A percentile compares a stretch with the other conserved stretches of the same genome.
Evolutionary conservation across 2,329 filamentous ascomycete species (phyloP).

Genomic region (Talaromyces sp.): DNA sequence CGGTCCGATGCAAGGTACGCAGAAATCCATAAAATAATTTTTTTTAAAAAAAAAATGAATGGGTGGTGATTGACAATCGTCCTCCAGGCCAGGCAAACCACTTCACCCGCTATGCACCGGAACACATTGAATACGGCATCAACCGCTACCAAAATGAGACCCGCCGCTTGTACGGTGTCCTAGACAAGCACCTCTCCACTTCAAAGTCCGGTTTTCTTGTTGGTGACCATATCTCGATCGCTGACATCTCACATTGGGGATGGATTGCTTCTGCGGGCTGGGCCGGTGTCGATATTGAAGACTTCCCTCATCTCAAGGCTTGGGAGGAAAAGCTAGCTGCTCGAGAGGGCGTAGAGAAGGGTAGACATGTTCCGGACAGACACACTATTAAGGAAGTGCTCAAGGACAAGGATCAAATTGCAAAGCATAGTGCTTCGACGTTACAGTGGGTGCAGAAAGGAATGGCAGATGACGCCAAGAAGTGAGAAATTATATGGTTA

Average conservation of each 20-base stretch:
- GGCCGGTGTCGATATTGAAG: constrained; percentile 65
- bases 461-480: constrained; percentile 64
- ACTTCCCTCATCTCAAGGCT: constrained; percentile 71
- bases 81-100: constrained; percentile 67
- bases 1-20: constrained; percentile 69
- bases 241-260: constrained; percentile 77
- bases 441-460: constrained; percentile 62
- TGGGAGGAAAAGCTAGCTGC: constrained; percentile 72
- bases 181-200: constrained; percentile 65
- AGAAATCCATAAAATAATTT: too few relatives aligned
- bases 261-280: constrained; percentile 65
- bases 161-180: constrained; percentile 72
- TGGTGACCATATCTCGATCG: constrained; percentile 49
- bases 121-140: constrained; percentile 78
- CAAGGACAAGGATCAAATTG: constrained; percentile 56
- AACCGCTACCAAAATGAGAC: constrained; percentile 81
- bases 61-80: background rate
- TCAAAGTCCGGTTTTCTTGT: constrained; percentile 53
- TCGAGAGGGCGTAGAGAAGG: constrained; percentile 71
- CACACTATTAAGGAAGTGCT: constrained; percentile 61
- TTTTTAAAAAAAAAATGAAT: background rate
- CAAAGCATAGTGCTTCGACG: constrained; percentile 50
- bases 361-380: constrained; percentile 65
- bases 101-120: constrained; percentile 76
- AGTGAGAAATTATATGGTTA: background rate